Base-by-base conservation (phyloP, 345 rosid species). In the Salix viminalis region DNA sequence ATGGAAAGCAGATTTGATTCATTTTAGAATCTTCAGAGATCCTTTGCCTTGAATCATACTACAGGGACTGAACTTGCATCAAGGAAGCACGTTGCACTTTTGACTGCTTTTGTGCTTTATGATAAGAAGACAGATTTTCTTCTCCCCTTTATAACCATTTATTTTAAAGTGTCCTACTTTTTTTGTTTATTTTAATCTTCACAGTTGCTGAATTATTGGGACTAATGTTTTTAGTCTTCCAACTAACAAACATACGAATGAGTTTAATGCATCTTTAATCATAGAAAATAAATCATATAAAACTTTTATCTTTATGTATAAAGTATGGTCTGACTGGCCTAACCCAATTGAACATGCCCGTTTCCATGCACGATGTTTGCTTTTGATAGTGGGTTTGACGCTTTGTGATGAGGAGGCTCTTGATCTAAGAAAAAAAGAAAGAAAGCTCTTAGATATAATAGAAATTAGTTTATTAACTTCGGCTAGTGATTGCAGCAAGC, bases 71-170 rank as follows among this genome's bases (percentile, higher is more conserved):
- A 30, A n/a, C 5, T 46, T 10, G 16, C 54, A 18, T 10, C 8
- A 75, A 66, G 28, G 1, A 37, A 77, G 50, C 50, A 37, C 37
- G 8, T 56, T 21, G 76, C 71, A 61, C 79, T 67, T 70, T 58
- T n/a, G 76, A 50, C 41, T 77, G 69, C 68, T 56, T 75, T 71
- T 58, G 37, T 75, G 65, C 72, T 81, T 52, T 73, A 36, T 32
- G 18, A 13, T 44, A 56, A 67, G 15, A 67, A 39, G 67, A 65
- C 76, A 71, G 30, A 46, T 32, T 11, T 52, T 74, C 62, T 15
- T 65, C 46, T 42, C 44, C 32, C 54, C 54, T 69, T 39, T 54
- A 15, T 2, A 8, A 4, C 26, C 32, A 46, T 5, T 44, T 15
- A 12, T 12, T 62, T 62, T 21, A 41, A 61, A 11, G 62, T n/a